Base-by-base conservation (phyloP, 306 rosid genomes). In the Vachellia pachyceras region DNA sequence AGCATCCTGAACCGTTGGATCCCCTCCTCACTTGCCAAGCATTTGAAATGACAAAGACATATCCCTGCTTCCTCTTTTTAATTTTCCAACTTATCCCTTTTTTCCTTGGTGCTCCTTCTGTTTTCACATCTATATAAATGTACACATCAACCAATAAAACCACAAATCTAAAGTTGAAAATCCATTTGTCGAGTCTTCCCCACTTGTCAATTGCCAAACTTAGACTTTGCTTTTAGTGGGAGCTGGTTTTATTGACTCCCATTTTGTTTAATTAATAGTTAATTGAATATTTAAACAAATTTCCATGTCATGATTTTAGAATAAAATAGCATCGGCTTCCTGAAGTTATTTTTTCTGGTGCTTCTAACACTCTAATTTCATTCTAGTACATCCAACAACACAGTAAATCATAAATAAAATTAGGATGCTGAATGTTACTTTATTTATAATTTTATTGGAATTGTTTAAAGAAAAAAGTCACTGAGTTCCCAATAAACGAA, bases 1-100 rank as follows among this genome's bases (percentile, higher is more conserved):
- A 82, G 89, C 85, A 88, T 81, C 90, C 81, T 66, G 35, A 82
- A 55, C 49, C 69, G 3, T 65, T 63, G 47, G 74, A 77, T 33
- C 75, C 47, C 36, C 20, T 67, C 40, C 7, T 25, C 41, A 17
- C 63, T 76, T 73, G 47, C 81, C 46, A 57, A 57, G 60, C 46
- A 25, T 40, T 75, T 72, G 81, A 89, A 46, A 70, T 82, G 86
- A 79, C 86, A 40, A 58, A 79, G 86, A 79, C 85, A 73, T 73
- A 33, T 20, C 65, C 45, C 67, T 68, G 40, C 33, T 8, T 82
- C 7, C 7, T 35, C 63, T 20, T 55, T 50, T 76, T 39, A 44
- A 35, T 44, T n/a, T 13, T 47, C 37, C 73, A 35, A 60, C 42
- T 11, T 15, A 22, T 42, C 37, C 44, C 39, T 2, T 55, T 63